Conservation (phyloP, 176 grass and related monocot species). For the Rhynchospora tenuis region DNA sequence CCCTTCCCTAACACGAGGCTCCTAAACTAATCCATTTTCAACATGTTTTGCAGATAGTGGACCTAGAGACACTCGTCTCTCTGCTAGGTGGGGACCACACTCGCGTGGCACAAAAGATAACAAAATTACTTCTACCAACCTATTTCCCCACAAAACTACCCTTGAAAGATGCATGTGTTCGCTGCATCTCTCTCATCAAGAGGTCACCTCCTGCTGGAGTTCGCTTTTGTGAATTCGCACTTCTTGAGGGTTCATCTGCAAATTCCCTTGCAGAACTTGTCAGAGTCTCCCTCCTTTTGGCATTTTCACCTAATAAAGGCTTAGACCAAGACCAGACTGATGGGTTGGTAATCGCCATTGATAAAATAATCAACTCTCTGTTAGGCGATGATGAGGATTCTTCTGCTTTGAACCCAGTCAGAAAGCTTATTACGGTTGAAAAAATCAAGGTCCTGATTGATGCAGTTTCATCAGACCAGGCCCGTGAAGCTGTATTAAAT, state of each 20-base stretch:
- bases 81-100: constrained; percentile 75
- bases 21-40: background rate
- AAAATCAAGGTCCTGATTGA: constrained; percentile 60
- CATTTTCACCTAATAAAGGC: constrained; percentile 51
- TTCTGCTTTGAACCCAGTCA: constrained; percentile 44
- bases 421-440: constrained; percentile 45
- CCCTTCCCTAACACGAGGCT: background rate
- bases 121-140: constrained; percentile 71
- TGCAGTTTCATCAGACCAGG: constrained; percentile 54
- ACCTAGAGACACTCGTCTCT: constrained; percentile 55
- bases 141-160: constrained; percentile 83
- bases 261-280: constrained; percentile 57
- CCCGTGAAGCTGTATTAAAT: constrained; percentile 56
- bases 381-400: constrained; percentile 21
- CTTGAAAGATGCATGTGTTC: constrained; percentile 61
- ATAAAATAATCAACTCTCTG: constrained; percentile 68
- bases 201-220: constrained; percentile 70
- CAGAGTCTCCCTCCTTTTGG: constrained; percentile 42
- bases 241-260: constrained; percentile 68
- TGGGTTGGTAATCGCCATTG: constrained; percentile 61
- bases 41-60: constrained; percentile 56
- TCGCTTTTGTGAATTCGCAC: constrained; percentile 87
- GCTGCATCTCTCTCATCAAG: constrained; percentile 71
- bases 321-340: constrained; percentile 62
- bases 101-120: constrained; percentile 84